Evolutionary conservation across 2,329 filamentous ascomycete genomes (phyloP), one percentile per base, ranked within the genome.

Genomic region (Aureobasidium sp.): DNA sequence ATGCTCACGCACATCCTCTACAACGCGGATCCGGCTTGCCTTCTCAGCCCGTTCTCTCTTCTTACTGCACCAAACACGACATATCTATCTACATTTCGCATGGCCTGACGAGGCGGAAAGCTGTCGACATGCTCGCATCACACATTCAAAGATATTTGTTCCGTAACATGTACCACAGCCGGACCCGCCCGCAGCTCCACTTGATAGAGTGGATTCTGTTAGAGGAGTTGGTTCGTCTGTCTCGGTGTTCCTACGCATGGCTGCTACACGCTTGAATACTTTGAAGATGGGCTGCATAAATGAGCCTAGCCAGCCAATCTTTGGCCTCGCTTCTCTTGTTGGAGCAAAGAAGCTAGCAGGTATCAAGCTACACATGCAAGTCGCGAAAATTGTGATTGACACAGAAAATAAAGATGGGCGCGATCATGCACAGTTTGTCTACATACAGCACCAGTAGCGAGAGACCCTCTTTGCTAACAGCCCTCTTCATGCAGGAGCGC

Each of bases 311-410:
- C 20, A 12, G 20, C 22, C 34, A 39, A 20, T 22, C 49, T 53
- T 15, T 20, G 22, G 8, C 5, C 17, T 29, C 51, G 37, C 22
- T 42, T 42, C 51, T 42, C 20, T 29, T 55, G 7, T 29, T 6
- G 22, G 36, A 42, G 25, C 25, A 39, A 39, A 41, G 22, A 41
- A 42, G 36, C 37, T 55, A 42, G 11, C n/a, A n/a, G 25, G 17
- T 7, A 22, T 15, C 15, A 31, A 55, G 37, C 51, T 42, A 55
- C 51, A 55, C 51, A 55, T 55, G 51, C 51, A 55, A 41, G 51
- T 42, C 51, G 37, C 25, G 36, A 55, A 31, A 55, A 55, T n/a
- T 55, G 51, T 55, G 51, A 55, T 42, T 29, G 51, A 29, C 37
- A 15, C 37, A 14, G 51, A 55, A 42, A 41, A 41, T 42, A 42